Evolutionary conservation across 176 grass and related monocot genomes (phyloP), one percentile per base, ranked within the genome.

Genomic region (Tillandsia leiboldiana): DNA sequence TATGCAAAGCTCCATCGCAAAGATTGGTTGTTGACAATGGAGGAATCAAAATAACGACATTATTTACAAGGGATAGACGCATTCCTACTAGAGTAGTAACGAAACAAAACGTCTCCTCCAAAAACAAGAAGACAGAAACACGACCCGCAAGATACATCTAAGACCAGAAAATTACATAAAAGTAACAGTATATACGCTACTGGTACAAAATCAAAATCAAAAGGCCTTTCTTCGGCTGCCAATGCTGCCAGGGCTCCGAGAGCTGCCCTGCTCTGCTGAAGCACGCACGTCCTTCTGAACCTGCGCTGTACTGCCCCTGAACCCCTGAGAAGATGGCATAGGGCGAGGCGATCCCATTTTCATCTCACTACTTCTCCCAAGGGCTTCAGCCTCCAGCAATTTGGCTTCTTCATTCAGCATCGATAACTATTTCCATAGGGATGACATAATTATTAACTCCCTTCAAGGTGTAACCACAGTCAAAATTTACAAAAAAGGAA

Each of bases 401-500:
- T 85, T 80, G 66, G 77, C 77, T 67, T 92, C 89, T 51, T 91
- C 82, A 77, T 78, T 27, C 48, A 92, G 72, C 76, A 57, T 69
- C 57, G 76, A 53, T 51, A 92, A 72, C 89, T 92, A 67, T 75
- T 42, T 51, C 33, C 33, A 42, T 42, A 9, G 69, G 13, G 9
- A 54, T 22, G 18, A 50, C 17, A 54, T 52, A 11, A 1, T 20
- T 13, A 48, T 88, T 73, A 92, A 73, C 1, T 4, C 50, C 29
- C 63, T 26, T 53, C 49, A 79, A 78, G 11, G 23, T 12, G 3
- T 0, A 53, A 3, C 65, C 33, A 42, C 4, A 42, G 33, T 42
- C 12, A 53, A 11, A 33, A 53, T 1, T 9, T n/a, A 66, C 3
- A 51, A 22, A 7, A 5, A 27, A 52, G 57, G 24, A 24, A 13